Evolutionary conservation across 139 green algal genomes (phyloP).

Genomic region (Pseudopediastrum boryanum): DNA sequence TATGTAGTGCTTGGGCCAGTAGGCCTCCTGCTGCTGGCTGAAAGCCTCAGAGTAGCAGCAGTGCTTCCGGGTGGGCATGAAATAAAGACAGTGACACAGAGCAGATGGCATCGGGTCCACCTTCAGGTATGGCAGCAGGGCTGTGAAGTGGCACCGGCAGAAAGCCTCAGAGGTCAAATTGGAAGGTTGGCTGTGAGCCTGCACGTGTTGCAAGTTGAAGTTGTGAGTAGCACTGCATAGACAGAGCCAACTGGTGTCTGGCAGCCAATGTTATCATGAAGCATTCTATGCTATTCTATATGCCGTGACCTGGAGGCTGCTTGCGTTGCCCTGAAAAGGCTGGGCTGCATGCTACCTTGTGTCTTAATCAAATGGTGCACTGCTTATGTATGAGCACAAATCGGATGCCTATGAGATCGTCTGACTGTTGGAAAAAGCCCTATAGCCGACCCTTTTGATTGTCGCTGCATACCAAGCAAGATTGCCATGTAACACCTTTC

Average conservation of each 20-base stretch:
- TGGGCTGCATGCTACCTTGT: no score
- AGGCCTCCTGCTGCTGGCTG: constrained; percentile 86
- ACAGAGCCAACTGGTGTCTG: not conserved
- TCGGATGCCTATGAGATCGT: no score
- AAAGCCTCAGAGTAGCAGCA: constrained; percentile 68
- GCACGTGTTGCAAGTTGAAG: not conserved
- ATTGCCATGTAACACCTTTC: no score
- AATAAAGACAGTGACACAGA: constrained; percentile 82
- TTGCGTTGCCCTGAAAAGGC: no score
- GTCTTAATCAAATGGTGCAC: no score
- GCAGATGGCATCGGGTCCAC: constrained; percentile 81
- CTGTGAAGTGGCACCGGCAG: not conserved
- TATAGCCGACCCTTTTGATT: no score
- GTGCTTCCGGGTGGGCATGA: constrained; percentile 87
- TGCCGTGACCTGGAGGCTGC: no score
- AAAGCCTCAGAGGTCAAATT: not conserved
- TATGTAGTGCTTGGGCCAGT: constrained; percentile 76
- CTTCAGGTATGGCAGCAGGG: constrained; percentile 60
- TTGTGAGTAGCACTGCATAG: not conserved
- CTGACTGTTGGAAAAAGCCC: no score
- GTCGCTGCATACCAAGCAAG: no score
- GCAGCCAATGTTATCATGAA: no score
- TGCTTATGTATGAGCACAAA: no score
- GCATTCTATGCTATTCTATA: no score
- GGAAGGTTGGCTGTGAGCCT: not conserved